Evolutionary conservation across 306 rosid species (phyloP).

Genomic region (Begonia loranthoides): DNA sequence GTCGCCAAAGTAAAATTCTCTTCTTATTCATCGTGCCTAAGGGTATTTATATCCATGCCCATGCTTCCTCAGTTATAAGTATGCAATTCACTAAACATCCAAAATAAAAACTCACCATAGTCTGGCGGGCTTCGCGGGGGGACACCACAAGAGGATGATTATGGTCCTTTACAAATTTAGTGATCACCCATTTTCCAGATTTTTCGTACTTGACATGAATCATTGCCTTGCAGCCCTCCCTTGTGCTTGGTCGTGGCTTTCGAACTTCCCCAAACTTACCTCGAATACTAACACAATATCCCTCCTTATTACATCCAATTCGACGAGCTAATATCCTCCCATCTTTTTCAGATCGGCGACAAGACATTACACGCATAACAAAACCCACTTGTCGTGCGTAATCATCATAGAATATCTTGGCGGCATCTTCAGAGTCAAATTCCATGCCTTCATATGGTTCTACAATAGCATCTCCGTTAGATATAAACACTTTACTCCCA

Average conservation of each 20-base stretch:
- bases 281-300: slow-evolving; percentile 63
- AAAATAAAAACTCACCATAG: slow-evolving; percentile 48
- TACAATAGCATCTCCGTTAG: slow-evolving; percentile 31
- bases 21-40: no score
- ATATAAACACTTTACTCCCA: slow-evolving; percentile 20
- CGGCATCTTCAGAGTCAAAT: slow-evolving; percentile 93
- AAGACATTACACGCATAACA: slow-evolving; percentile 97
- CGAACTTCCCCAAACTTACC: slow-evolving; percentile 70
- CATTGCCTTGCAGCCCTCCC: slow-evolving; percentile 99
- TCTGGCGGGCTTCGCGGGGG: slow-evolving; percentile 93
- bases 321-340: slow-evolving; percentile 94
- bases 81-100: no score
- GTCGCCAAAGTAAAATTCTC: no score
- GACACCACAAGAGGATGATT: slow-evolving; percentile 80
- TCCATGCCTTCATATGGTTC: slow-evolving; percentile 88
- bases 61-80: no score
- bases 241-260: slow-evolving; percentile 73
- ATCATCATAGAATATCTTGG: slow-evolving; percentile 86
- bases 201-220: slow-evolving; percentile 78
- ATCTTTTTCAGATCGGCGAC: slow-evolving; percentile 93
- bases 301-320: slow-evolving; percentile 92
- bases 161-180: slow-evolving; percentile 87
- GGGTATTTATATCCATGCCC: no score
- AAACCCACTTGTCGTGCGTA: slow-evolving; percentile 73
- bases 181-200: slow-evolving; percentile 85